phyloP scores from a whole-genome alignment of 2,329 filamentous ascomycete genomes.

The Fonsecaea pugnacius region DNA sequence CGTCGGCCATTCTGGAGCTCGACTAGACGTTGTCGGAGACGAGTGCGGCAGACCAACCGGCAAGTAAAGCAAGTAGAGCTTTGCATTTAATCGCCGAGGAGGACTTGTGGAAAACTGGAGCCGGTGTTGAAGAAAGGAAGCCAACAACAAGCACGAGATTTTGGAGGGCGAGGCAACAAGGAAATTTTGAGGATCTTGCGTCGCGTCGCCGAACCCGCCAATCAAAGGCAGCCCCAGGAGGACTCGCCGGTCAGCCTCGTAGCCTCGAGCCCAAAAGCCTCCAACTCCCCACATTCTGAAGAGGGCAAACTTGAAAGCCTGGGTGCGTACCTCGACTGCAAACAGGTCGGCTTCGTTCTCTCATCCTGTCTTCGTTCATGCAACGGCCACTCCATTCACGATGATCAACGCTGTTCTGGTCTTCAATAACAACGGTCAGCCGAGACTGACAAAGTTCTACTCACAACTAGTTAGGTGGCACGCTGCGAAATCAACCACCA shows the following conservation, averaged over 20 bases:
- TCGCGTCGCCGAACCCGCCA: constrained; percentile 12
- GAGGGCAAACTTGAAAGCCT: background rate
- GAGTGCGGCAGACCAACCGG: constrained; percentile 24
- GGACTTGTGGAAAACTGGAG: background rate
- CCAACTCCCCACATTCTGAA: background rate
- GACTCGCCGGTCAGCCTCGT: too few species aligned
- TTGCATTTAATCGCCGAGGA: constrained; percentile 18
- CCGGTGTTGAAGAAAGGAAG: background rate
- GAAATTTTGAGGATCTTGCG: constrained; percentile 9
- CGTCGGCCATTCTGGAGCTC: constrained; percentile 30
- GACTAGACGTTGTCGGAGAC: constrained; percentile 25
- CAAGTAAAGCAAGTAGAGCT: constrained; percentile 25
- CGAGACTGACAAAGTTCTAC: constrained; percentile 97
- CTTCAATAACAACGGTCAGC: constrained; percentile 98
- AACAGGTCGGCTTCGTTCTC: background rate
- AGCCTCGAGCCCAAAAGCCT: background rate
- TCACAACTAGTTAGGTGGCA: constrained; percentile 75
- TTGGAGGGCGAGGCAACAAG: background rate
- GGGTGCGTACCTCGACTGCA: background rate
- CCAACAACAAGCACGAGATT: background rate
- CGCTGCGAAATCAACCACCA: background rate
- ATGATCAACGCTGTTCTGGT: constrained; percentile 99
- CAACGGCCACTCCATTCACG: constrained; percentile 25
- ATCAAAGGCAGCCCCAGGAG: background rate
- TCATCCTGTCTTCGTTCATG: background rate